These are phyloP conservation scores for Hortiboletus campestris DNA, from an alignment of 768 basidiomycete genomes.

Conservation along the genomic window DNA sequence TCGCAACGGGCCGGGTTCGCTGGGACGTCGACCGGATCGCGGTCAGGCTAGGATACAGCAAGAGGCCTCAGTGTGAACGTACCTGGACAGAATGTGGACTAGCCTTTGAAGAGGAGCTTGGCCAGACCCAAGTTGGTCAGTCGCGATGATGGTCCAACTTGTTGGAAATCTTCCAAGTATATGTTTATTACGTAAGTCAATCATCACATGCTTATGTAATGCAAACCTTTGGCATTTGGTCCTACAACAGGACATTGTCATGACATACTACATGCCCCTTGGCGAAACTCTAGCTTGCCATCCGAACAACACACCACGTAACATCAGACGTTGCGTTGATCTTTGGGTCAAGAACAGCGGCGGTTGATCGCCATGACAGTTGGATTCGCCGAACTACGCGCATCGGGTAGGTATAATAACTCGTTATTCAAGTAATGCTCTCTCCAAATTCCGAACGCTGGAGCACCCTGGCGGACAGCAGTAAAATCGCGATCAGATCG, in stretches of 20 bases:
- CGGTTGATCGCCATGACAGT: slow-evolving; percentile 18
- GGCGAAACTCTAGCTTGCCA: background rate
- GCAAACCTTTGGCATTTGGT: background rate
- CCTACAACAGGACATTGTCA: background rate
- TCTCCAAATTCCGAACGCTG: slow-evolving; percentile 7
- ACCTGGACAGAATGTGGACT: slow-evolving; percentile 5
- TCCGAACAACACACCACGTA: background rate
- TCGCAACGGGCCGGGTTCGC: background rate
- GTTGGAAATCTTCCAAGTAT: background rate
- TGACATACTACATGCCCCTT: background rate
- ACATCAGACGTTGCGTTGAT: slow-evolving; percentile 12
- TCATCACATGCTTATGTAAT: slow-evolving; percentile 10
- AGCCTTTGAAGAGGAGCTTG: background rate
- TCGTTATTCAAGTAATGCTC: slow-evolving; percentile 13
- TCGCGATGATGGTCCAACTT: background rate
- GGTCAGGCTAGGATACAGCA: background rate
- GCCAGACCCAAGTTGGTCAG: background rate
- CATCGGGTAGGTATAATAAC: slow-evolving; percentile 11
- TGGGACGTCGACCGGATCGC: background rate
- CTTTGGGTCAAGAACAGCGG: slow-evolving; percentile 11
- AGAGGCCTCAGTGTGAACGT: background rate
- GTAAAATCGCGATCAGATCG: slow-evolving; percentile 27
- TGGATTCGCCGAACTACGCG: slow-evolving; percentile 18
- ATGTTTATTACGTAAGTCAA: slow-evolving; percentile 11
- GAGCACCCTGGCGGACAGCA: slow-evolving; percentile 8